Percentiles rank a stretch among this genome's conserved stretches.
Conservation (phyloP, 73 alveolate species). For the Symbiodinium pilosum region DNA sequence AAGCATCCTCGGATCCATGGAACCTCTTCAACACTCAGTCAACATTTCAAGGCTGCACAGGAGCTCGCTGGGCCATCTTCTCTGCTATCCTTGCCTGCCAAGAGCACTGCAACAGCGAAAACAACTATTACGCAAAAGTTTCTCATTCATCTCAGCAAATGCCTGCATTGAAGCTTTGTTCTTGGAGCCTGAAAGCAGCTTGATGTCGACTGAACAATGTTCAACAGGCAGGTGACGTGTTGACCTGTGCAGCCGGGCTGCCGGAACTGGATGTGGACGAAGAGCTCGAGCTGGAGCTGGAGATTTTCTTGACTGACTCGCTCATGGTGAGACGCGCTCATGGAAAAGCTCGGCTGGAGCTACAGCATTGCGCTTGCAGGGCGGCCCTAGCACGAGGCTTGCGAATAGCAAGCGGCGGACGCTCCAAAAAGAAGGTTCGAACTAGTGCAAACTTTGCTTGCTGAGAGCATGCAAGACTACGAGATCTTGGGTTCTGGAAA, state of each 20-base stretch:
- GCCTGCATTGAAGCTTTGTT: slow-evolving; percentile 75
- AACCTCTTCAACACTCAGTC: neutral
- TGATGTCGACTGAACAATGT: too few species aligned
- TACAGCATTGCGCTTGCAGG: neutral
- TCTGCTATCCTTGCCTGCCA: slow-evolving; percentile 64
- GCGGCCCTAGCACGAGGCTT: too few species aligned
- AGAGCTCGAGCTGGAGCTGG: slow-evolving; percentile 13
- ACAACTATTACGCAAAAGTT: neutral
- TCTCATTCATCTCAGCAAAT: too few species aligned
- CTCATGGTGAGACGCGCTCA: neutral
- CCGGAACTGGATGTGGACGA: too few species aligned
- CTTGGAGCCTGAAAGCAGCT: slow-evolving; percentile 62
- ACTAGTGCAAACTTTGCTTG: too few species aligned
- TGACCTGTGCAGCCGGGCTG: too few species aligned
- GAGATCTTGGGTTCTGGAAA: too few species aligned
- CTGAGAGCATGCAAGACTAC: too few species aligned
- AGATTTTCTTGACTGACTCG: neutral
- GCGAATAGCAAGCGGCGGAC: too few species aligned
- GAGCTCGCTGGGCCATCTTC: slow-evolving; percentile 86
- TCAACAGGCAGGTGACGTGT: too few species aligned
- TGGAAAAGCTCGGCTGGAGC: neutral
- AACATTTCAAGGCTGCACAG: neutral
- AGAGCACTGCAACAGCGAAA: too few species aligned
- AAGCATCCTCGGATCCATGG: neutral
- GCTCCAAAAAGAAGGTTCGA: too few species aligned